These are phyloP conservation scores for Oxytropis ochrocephala DNA, from an alignment of 306 rosid species.

Conservation along the genomic window DNA sequence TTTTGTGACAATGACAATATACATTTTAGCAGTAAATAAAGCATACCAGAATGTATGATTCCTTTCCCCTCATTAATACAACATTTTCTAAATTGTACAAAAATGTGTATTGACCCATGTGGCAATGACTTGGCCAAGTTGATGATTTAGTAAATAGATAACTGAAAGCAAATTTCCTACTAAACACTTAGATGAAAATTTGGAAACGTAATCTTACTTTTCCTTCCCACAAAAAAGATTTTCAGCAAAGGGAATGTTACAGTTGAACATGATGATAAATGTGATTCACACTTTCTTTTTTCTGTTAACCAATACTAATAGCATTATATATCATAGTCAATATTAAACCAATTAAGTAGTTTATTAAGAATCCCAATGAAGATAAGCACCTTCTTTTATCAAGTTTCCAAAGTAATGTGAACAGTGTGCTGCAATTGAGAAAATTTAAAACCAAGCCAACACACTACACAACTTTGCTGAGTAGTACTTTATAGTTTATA, in stretches of 20 bases:
- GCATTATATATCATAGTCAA: background rate
- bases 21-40: no score
- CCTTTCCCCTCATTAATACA: no score
- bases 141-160: no score
- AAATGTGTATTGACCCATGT: no score
- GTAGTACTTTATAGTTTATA: background rate
- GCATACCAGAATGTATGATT: no score
- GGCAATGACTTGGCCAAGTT: no score
- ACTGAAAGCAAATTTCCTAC: no score
- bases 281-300: conserved; percentile 15
- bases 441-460: background rate
- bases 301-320: conserved; percentile 1
- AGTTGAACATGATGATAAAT: conserved; percentile 20
- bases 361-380: conserved; percentile 1
- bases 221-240: conserved; percentile 21
- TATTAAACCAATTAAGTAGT: background rate
- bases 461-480: background rate
- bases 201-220: conserved; percentile 11
- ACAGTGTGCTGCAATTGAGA: background rate
- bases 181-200: conserved; percentile 5
- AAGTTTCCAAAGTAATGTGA: conserved; percentile 20
- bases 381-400: conserved; percentile 8
- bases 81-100: no score
- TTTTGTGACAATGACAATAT: no score
- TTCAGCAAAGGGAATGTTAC: conserved; percentile 28